phyloP scores from a whole-genome alignment of 2,329 filamentous ascomycete species.

The Sporothrix schenckii region DNA sequence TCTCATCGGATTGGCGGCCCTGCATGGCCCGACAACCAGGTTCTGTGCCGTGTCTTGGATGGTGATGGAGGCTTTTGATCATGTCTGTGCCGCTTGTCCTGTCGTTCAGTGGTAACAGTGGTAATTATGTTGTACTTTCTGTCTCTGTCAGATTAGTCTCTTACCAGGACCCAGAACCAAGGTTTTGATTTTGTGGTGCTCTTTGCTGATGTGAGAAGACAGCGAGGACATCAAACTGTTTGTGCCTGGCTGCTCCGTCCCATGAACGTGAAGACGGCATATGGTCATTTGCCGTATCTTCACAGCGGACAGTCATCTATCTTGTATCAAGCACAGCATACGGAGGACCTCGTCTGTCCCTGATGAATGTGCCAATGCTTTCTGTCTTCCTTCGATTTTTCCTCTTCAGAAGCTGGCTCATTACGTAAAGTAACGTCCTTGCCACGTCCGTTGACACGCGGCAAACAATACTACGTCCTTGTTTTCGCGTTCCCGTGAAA shows the following conservation, averaged over 20 bases:
- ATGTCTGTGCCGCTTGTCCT: not conserved
- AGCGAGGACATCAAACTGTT: no score
- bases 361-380: no score
- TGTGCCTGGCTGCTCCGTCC: no score
- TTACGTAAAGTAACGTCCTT: no score
- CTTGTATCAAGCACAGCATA: no score
- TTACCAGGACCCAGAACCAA: slow-evolving; percentile 6
- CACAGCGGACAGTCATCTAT: no score
- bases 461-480: slow-evolving; percentile 1
- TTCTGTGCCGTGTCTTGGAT: not conserved
- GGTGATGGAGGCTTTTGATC: not conserved
- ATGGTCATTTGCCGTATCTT: no score
- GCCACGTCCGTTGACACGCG: not conserved
- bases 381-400: no score
- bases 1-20: not conserved
- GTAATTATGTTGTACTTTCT: not conserved
- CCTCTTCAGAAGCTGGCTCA: no score
- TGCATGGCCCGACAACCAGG: slow-evolving; percentile 8
- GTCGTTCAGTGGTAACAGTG: not conserved
- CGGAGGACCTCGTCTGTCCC: no score
- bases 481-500: not conserved
- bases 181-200: not conserved
- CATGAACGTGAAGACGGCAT: no score
- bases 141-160: not conserved
- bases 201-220: no score